Percentiles rank a stretch among this genome's conserved stretches.
phyloP scores from a whole-genome alignment of 768 basidiomycete genomes.

The Termitomyces sp. region DNA sequence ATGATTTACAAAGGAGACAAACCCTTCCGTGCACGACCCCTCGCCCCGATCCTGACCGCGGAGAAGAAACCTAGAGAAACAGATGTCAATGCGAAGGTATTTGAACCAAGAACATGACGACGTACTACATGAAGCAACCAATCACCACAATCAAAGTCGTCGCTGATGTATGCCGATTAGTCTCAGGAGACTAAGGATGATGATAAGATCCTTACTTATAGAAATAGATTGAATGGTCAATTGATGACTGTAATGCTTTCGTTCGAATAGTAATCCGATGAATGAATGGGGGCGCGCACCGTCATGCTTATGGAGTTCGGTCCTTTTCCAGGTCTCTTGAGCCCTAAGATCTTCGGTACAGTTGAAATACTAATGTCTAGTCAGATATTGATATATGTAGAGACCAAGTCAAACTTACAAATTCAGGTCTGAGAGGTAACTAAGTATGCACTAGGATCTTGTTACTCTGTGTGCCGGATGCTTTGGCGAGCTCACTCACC shows the following conservation, averaged over 20 bases:
- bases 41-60: conserved; percentile 59
- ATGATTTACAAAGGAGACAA: conserved; percentile 17
- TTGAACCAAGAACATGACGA: background rate
- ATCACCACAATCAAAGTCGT: conserved; percentile 72
- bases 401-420: conserved; percentile 43
- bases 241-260: conserved; percentile 42
- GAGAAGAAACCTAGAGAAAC: conserved; percentile 51
- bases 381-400: conserved; percentile 2
- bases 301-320: conserved; percentile 54
- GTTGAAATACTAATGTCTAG: conserved; percentile 43
- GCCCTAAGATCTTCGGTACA: conserved; percentile 46
- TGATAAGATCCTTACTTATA: conserved; percentile 47
- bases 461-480: background rate
- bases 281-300: conserved; percentile 32
- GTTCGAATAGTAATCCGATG: background rate
- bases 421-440: conserved; percentile 72
- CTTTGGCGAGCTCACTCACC: conserved; percentile 27
- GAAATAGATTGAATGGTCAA: conserved; percentile 79
- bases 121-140: conserved; percentile 77
- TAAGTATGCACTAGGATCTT: conserved; percentile 60
- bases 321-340: conserved; percentile 43
- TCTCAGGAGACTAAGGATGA: background rate
- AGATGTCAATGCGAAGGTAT: background rate
- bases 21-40: conserved; percentile 70
- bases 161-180: conserved; percentile 30